Conservation (phyloP, 768 basidiomycete species). For the Lentinula lateritia region DNA sequence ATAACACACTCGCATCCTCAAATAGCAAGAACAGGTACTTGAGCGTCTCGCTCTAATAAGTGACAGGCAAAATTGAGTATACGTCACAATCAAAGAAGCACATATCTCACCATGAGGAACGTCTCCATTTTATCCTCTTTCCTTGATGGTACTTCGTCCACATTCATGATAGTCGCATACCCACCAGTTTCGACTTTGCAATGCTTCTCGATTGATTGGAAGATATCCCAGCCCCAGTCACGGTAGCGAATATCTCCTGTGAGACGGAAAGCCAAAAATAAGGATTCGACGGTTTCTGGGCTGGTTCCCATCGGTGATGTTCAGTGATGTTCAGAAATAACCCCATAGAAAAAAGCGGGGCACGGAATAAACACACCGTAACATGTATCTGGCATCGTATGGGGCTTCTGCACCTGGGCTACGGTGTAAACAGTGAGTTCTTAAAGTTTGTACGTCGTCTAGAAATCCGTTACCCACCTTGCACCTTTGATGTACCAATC, state of each 20-base stretch:
- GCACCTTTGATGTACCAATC: slow-evolving; percentile 96
- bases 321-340: no score
- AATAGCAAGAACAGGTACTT: slow-evolving; percentile 92
- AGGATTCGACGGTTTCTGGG: slow-evolving; percentile 92
- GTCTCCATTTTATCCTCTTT: slow-evolving; percentile 94
- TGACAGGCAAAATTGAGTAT: neutral
- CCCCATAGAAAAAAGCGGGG: neutral
- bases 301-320: slow-evolving; percentile 25
- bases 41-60: slow-evolving; percentile 70
- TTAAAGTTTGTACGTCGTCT: neutral
- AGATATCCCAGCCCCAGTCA: slow-evolving; percentile 83
- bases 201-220: slow-evolving; percentile 82
- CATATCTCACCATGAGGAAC: slow-evolving; percentile 65
- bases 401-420: slow-evolving; percentile 39
- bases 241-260: slow-evolving; percentile 83
- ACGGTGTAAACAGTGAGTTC: neutral
- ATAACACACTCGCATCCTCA: slow-evolving; percentile 63
- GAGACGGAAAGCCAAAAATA: slow-evolving; percentile 87
- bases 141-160: slow-evolving; percentile 65
- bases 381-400: slow-evolving; percentile 90
- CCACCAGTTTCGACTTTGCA: slow-evolving; percentile 76
- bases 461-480: slow-evolving; percentile 30
- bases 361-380: slow-evolving; percentile 46
- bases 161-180: slow-evolving; percentile 79
- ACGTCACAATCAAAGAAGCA: neutral